phyloP scores from a whole-genome alignment of 805 yeast genomes.

The Zygosaccharomyces rouxii region DNA sequence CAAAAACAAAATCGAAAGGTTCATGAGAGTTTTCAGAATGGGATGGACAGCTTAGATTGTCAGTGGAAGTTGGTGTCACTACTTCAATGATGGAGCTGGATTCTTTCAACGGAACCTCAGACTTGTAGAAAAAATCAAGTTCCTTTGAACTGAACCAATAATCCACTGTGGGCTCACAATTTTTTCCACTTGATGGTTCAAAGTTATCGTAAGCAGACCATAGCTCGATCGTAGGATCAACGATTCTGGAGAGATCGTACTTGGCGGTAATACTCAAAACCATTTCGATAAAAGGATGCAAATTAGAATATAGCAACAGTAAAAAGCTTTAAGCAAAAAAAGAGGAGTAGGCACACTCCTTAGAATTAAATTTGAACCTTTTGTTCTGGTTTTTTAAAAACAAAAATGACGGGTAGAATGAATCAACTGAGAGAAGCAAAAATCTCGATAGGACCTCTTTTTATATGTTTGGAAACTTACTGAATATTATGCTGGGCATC shows the following conservation, averaged over 20 bases:
- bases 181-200: background rate
- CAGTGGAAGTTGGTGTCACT: background rate
- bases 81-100: background rate
- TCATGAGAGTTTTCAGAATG: background rate
- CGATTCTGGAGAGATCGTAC: background rate
- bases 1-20: background rate
- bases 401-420: background rate
- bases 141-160: constrained; percentile 1
- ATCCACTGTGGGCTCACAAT: background rate
- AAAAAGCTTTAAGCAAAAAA: background rate
- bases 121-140: background rate
- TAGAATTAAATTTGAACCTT: background rate
- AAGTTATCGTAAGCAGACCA: background rate
- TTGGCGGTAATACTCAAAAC: background rate
- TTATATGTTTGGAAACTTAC: background rate
- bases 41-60: background rate
- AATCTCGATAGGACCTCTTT: background rate
- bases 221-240: constrained; percentile 1
- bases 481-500: background rate
- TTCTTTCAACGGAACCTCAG: background rate
- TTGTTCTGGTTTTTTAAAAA: background rate
- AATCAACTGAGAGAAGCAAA: background rate
- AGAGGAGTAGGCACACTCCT: background rate
- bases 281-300: background rate
- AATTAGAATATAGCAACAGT: background rate